Conservation (phyloP, 495 filamentous ascomycete species). For the Penicillium waksmanii region DNA sequence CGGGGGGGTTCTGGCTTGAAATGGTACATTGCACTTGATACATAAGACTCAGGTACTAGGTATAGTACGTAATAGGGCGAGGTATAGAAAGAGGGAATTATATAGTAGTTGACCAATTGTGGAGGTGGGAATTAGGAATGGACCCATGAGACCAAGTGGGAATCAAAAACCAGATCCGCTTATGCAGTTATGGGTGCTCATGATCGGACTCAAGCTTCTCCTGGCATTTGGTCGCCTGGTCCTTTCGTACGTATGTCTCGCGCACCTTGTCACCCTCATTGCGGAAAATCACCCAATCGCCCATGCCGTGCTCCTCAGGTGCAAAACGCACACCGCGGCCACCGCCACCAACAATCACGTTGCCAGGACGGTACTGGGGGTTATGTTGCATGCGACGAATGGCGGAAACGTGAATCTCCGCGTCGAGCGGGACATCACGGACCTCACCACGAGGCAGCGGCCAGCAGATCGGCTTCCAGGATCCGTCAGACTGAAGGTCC, state of each 20-base stretch:
- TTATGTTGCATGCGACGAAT: conserved; percentile 72
- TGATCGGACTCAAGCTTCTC: conserved; percentile 12
- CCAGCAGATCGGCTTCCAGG: conserved; percentile 82
- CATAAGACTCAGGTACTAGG: conserved; percentile 4
- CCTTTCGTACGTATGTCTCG: conserved; percentile 60
- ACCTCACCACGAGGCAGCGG: conserved; percentile 80
- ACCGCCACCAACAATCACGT: conserved; percentile 79
- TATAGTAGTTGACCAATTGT: background rate
- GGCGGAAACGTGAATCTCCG: conserved; percentile 72
- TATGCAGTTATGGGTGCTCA: background rate
- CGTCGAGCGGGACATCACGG: conserved; percentile 75
- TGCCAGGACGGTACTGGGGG: conserved; percentile 72
- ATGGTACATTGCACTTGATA: conserved; percentile 9
- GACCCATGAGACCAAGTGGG: background rate
- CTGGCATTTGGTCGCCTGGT: conserved; percentile 30
- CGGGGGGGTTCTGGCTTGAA: background rate
- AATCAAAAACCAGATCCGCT: background rate
- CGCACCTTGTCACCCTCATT: conserved; percentile 68
- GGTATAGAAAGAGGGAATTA: background rate
- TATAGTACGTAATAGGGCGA: conserved; percentile 1
- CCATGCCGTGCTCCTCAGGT: conserved; percentile 64
- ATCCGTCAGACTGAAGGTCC: conserved; percentile 73
- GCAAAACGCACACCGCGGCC: conserved; percentile 69
- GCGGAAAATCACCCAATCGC: conserved; percentile 70
- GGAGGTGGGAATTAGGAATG: background rate